These are phyloP conservation scores for Xerocomus nothofagi DNA, from an alignment of 1,284 basidiomycete species.

Conservation along the genomic window DNA sequence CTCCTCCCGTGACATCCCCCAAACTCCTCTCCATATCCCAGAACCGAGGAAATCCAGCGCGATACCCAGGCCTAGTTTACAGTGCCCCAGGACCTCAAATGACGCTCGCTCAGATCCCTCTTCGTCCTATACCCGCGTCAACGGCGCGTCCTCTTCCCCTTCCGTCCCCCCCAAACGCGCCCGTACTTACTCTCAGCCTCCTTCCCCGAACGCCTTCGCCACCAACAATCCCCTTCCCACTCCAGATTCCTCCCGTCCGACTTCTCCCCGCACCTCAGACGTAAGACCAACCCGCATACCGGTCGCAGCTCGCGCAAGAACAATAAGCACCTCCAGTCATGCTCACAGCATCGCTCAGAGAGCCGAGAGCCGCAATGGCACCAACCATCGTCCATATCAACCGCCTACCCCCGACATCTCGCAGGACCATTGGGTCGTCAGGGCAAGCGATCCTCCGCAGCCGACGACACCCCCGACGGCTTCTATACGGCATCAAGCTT, in stretches of 20 bases:
- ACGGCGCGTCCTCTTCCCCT: conserved; percentile 22
- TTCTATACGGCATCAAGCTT: conserved; percentile 27
- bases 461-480: conserved; percentile 19
- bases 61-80: conserved; percentile 49
- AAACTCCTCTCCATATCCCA: conserved; percentile 20
- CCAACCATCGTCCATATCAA: conserved; percentile 23
- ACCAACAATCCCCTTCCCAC: conserved; percentile 35
- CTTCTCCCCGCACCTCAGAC: conserved; percentile 40
- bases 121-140: conserved; percentile 20
- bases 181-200: conserved; percentile 61
- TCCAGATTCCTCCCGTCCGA: conserved; percentile 39
- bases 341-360: conserved; percentile 31
- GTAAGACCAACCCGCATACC: conserved; percentile 53
- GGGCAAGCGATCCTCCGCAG: conserved; percentile 17
- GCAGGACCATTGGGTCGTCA: conserved; percentile 26
- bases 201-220: conserved; percentile 22
- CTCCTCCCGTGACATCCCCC: conserved; percentile 21
- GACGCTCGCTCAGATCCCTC: conserved; percentile 21
- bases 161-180: conserved; percentile 35
- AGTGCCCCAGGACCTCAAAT: conserved; percentile 31
- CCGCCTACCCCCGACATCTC: conserved; percentile 31
- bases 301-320: conserved; percentile 42
- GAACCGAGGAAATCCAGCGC: conserved; percentile 41
- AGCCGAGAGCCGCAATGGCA: conserved; percentile 31
- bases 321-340: conserved; percentile 45